phyloP scores from a whole-genome alignment of 164 flowering plant genomes.

The Protea cynaroides region DNA sequence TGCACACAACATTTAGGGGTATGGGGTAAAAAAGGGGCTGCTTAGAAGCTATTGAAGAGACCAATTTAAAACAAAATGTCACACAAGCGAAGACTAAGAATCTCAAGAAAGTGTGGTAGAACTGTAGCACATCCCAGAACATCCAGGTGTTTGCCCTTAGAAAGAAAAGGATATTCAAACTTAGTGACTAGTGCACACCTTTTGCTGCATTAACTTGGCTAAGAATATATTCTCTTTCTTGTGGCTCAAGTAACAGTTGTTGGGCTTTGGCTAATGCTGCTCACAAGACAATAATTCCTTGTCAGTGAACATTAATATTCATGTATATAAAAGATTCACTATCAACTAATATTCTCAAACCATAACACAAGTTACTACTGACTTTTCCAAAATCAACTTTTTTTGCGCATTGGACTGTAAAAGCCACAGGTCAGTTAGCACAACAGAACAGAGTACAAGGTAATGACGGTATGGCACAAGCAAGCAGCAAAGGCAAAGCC shows the following conservation, averaged over 20 bases:
- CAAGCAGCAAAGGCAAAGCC: too few species aligned
- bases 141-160: not conserved
- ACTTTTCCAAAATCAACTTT: too few species aligned
- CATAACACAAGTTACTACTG: too few species aligned
- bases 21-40: not conserved
- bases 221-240: conserved; percentile 90
- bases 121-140: not conserved
- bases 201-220: conserved; percentile 82
- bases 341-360: too few species aligned
- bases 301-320: conserved; percentile 1
- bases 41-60: not conserved
- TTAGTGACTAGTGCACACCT: conserved; percentile 40
- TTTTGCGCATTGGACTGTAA: too few species aligned
- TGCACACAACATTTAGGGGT: not conserved
- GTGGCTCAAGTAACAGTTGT: conserved; percentile 73
- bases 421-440: too few species aligned
- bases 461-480: too few species aligned
- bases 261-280: conserved; percentile 99
- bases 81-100: too few species aligned
- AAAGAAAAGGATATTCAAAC: conserved; percentile 3
- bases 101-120: not conserved
- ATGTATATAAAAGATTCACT: not conserved
- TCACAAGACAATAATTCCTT: conserved; percentile 3
- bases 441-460: too few species aligned
- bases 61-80: not conserved